A percentile compares a stretch with the other conserved stretches of the same genome.
Evolutionary conservation across 306 rosid species (phyloP).

Genomic region (Medicago lupulina): DNA sequence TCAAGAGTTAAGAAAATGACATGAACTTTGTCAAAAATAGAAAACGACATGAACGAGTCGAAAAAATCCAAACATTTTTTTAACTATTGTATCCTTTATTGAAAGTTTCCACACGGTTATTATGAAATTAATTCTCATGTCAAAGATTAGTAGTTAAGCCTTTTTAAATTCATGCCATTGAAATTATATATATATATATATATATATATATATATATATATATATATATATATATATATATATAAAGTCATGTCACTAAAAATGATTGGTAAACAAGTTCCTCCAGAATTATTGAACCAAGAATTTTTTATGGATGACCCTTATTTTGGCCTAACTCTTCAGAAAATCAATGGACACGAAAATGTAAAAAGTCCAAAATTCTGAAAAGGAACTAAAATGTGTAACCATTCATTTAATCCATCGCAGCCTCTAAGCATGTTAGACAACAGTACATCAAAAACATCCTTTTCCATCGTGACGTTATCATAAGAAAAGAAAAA

Average conservation of each 20-base stretch:
- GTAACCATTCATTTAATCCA: constrained; percentile 37
- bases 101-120: background rate
- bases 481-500: too few species aligned
- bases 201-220: too few species aligned
- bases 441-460: constrained; percentile 17
- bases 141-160: background rate
- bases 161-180: background rate
- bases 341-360: constrained; percentile 31
- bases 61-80: background rate
- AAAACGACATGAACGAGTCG: background rate
- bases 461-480: constrained; percentile 35
- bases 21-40: background rate
- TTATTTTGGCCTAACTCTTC: constrained; percentile 14
- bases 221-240: too few species aligned
- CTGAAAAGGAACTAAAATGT: constrained; percentile 1
- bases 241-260: background rate
- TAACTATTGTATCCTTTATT: background rate
- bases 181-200: background rate
- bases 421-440: constrained; percentile 30
- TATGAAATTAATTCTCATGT: background rate
- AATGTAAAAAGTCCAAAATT: constrained; percentile 22
- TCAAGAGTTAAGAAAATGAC: background rate
- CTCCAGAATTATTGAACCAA: background rate
- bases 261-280: background rate
- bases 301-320: background rate